Base-by-base conservation (phyloP, 176 grass and related monocot genomes). In the Triticum dicoccoides region DNA sequence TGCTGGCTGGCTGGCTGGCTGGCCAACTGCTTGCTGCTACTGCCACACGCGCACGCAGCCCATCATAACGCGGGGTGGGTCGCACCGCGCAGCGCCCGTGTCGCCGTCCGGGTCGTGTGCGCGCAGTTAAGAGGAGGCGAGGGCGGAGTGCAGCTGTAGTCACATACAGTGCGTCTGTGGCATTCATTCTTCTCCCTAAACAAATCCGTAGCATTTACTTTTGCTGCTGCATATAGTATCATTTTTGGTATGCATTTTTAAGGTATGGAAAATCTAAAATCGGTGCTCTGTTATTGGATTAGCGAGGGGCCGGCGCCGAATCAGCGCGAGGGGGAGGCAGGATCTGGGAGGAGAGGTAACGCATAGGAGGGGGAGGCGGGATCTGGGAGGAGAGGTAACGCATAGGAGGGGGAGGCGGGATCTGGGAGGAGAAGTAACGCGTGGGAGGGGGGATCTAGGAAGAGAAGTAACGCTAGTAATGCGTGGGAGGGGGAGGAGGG, bases 41-140 rank as follows among this genome's bases (percentile, higher is more conserved):
- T 11, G 77, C 66, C 82, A 68, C 68, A 79, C 61, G 75, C 82
- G 42, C 69, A 79, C 44, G 82, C 82, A 14, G 73, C 7, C 45
- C 73, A 51, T 86, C 83, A 45, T 78, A 78, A 63, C 80, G 67
- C 87, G 68, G 59, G 18, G 54, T 21, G 18, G 54, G 54, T 59
- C 54, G 54, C 54, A 59, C 54, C 54, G 54, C 54, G 21, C 7
- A 33, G 54, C 54, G 54, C 54, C 18, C 73, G 72, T 76, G 73
- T 76, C 73, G 73, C 73, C 73, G 44, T 52, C 73, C 73, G 44
- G 27, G 73, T 52, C 73, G 73, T 32, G 73, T 76, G 73, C 73
- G 17, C 42, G 73, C 73, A 76, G 25, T 75, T 75, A 75, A 2
- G 8, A 21, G 4, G 70, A 1, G 37, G 69, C n/a, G 69, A 74